Conservation (phyloP, 1,284 basidiomycete genomes). For the Ustilago curta region DNA sequence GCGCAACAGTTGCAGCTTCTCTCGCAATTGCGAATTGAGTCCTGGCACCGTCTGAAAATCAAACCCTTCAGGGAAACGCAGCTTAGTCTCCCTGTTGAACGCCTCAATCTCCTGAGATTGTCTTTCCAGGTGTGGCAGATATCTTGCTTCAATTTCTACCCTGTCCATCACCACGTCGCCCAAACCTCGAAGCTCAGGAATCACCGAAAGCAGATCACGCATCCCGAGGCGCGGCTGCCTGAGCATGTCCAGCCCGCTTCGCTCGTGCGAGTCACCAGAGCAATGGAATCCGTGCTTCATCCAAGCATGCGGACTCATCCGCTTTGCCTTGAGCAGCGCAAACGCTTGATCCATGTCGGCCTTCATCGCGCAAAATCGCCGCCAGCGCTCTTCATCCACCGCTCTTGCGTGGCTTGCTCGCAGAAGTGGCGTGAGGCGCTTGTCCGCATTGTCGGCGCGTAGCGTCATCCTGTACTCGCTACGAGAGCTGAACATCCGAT, state of each 20-base stretch:
- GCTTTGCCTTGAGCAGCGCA: slow-evolving; percentile 72
- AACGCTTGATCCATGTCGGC: slow-evolving; percentile 74
- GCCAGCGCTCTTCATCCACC: slow-evolving; percentile 78
- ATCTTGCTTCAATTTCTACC: slow-evolving; percentile 45
- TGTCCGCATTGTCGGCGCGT: slow-evolving; percentile 87
- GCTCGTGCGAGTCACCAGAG: slow-evolving; percentile 61
- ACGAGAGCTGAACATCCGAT: slow-evolving; percentile 91
- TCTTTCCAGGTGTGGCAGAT: slow-evolving; percentile 74
- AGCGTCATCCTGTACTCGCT: slow-evolving; percentile 89
- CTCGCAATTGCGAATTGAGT: slow-evolving; percentile 80
- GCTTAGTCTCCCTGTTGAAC: slow-evolving; percentile 81
- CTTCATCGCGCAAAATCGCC: slow-evolving; percentile 72
- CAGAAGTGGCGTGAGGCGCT: slow-evolving; percentile 75
- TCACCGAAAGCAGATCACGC: slow-evolving; percentile 71
- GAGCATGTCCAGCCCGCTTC: slow-evolving; percentile 79
- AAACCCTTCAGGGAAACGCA: slow-evolving; percentile 77
- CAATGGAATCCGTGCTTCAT: slow-evolving; percentile 64
- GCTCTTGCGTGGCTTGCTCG: slow-evolving; percentile 74
- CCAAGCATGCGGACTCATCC: slow-evolving; percentile 68
- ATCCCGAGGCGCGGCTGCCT: slow-evolving; percentile 76
- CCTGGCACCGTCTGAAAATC: slow-evolving; percentile 78
- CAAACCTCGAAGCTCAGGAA: slow-evolving; percentile 75
- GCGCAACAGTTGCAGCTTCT: slow-evolving; percentile 75
- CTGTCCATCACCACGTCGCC: slow-evolving; percentile 63
- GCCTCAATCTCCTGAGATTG: slow-evolving; percentile 81